Evolutionary conservation across 768 basidiomycete species (phyloP).

Genomic region (Russula vinacea): DNA sequence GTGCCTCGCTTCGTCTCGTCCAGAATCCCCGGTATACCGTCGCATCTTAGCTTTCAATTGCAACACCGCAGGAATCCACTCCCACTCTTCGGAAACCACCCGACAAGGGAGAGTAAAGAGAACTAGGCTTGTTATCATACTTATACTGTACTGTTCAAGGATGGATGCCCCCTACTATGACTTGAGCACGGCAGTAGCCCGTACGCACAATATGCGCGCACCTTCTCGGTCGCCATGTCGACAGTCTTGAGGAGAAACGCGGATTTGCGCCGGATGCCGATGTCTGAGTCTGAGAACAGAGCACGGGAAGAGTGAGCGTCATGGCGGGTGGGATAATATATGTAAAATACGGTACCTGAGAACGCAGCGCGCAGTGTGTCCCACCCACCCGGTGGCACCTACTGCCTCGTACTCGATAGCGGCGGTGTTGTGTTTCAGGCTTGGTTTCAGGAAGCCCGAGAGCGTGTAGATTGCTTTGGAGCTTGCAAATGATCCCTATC

Average conservation of each 20-base stretch:
- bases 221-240: constrained; percentile 48
- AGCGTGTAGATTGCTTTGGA: constrained; percentile 82
- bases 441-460: constrained; percentile 81
- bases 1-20: too few relatives aligned
- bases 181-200: constrained; percentile 50
- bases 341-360: constrained; percentile 44
- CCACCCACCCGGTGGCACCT: too few relatives aligned
- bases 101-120: too few relatives aligned
- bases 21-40: too few relatives aligned
- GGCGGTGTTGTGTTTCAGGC: constrained; percentile 67
- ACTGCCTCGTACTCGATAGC: constrained; percentile 58
- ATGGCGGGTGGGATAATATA: not conserved
- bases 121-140: too few relatives aligned
- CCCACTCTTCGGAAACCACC: too few relatives aligned
- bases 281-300: constrained; percentile 60
- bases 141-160: too few relatives aligned
- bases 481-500: too few relatives aligned
- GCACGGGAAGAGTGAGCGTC: not conserved
- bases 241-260: constrained; percentile 69
- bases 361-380: constrained; percentile 54
- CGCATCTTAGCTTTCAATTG: too few relatives aligned
- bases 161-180: too few relatives aligned
- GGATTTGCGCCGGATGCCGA: constrained; percentile 71
- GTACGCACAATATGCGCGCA: constrained; percentile 48
- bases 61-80: too few relatives aligned